A percentile compares a stretch with the other conserved stretches of the same genome.
Evolutionary conservation across 306 rosid genomes (phyloP).

Genomic region (Gleditsia sinensis): DNA sequence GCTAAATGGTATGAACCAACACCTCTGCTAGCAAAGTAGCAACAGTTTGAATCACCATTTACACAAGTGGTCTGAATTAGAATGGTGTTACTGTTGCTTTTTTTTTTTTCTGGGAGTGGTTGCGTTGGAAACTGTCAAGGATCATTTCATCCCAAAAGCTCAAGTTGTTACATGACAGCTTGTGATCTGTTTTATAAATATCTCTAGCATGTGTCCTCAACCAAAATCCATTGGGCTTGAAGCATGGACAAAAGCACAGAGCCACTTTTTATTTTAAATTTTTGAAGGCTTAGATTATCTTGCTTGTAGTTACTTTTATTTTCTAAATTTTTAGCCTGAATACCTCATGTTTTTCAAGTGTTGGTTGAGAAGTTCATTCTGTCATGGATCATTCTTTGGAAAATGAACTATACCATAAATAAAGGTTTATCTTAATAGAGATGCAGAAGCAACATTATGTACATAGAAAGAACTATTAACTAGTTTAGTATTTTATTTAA

Average conservation of each 20-base stretch:
- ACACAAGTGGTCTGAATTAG: background rate
- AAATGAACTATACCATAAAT: too few species aligned
- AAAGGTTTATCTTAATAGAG: too few species aligned
- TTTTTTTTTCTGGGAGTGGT: background rate
- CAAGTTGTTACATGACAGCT: background rate
- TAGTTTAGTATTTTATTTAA: too few species aligned
- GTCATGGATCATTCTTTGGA: too few species aligned
- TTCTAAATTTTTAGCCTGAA: too few species aligned
- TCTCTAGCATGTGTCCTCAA: background rate
- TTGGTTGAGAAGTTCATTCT: too few species aligned
- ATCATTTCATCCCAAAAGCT: background rate
- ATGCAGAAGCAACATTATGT: too few species aligned
- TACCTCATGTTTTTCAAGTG: too few species aligned
- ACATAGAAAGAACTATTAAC: too few species aligned
- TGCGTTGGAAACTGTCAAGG: background rate
- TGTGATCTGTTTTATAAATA: background rate
- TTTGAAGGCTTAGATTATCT: too few species aligned
- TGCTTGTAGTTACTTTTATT: too few species aligned
- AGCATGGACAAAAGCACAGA: background rate
- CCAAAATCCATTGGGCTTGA: background rate
- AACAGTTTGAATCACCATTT: constrained; percentile 5
- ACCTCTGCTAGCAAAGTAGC: constrained; percentile 17
- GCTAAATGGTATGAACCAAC: constrained; percentile 14
- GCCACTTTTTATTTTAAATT: background rate
- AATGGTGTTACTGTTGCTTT: constrained; percentile 1